Base-by-base conservation (phyloP, 768 basidiomycete genomes). In the Coprinopsis sp. region DNA sequence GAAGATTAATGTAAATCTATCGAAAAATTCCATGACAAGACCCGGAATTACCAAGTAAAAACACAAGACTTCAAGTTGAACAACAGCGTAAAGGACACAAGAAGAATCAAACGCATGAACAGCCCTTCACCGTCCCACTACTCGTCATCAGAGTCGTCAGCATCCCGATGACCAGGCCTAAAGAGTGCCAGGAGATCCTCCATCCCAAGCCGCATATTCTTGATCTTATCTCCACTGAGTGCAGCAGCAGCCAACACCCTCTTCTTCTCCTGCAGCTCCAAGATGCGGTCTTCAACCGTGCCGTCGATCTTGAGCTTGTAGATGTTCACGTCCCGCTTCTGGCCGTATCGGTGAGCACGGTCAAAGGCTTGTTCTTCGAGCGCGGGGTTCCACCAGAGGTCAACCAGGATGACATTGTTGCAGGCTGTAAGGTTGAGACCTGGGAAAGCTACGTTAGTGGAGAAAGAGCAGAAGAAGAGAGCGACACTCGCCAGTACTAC, bases 341-440 rank as follows among this genome's bases (percentile, higher is more conserved):
- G 94, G 6, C 95, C 93, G 47, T 89, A 82, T 44, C 90, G 84
- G 72, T 94, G 91, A 5, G 87, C 83, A 41, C 91, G 82, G 60
- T 93, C 93, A 57, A 93, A 95, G 0, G 93, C 93, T 68, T 97
- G 94, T 52, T 95, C 91, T 78, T 90, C 88, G 3, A 90, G 72
- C 0, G 87, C 90, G 8, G 90, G 89, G 62, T 91, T 87, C 91
- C 94, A 97, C 93, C 94, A 97, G 50, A 93, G 67, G 61, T 96
- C 95, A 46, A 91, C 78, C 3, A 97, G 75, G 54, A 97, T 87
- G 30, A 97, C 93, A 53, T 95, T 91, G 62, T 93, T 95, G 66
- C 94, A 97, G 29, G 82, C 84, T 0, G 91, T 92, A 57, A 97
- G 61, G 60, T 97, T 96, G 36, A 97, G 77, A 36, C 92, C 91